A percentile compares a stretch with the other conserved stretches of the same genome.
phyloP scores from a whole-genome alignment of 345 rosid genomes.

The Psidium guajava region DNA sequence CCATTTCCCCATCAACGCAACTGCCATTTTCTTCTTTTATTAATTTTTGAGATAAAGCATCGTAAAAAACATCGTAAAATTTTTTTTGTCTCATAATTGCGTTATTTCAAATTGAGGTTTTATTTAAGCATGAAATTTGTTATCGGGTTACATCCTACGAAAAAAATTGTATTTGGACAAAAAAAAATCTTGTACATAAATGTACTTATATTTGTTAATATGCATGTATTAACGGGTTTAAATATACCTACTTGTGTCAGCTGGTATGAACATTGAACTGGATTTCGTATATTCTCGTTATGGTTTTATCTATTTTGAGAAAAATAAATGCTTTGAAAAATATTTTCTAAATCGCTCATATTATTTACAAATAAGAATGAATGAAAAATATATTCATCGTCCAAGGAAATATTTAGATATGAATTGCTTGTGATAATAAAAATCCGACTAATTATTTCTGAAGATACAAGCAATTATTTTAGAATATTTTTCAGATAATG shows the following conservation, averaged over 20 bases:
- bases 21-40: neutral
- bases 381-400: too few species aligned
- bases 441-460: too few species aligned
- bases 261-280: neutral
- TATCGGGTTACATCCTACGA: too few species aligned
- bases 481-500: too few species aligned
- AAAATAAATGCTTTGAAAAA: too few species aligned
- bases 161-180: neutral
- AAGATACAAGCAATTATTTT: too few species aligned
- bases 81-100: neutral
- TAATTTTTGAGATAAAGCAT: neutral
- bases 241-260: neutral
- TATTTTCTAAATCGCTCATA: too few species aligned
- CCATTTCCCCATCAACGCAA: neutral
- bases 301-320: too few species aligned
- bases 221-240: neutral
- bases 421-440: too few species aligned
- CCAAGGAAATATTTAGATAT: too few species aligned
- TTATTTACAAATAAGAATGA: too few species aligned
- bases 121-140: neutral
- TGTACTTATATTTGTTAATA: neutral
- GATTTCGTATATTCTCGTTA: neutral
- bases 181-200: neutral
- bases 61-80: neutral
- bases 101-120: neutral